These are phyloP conservation scores for Russula lepida DNA, from an alignment of 768 basidiomycete species.

Conservation along the genomic window DNA sequence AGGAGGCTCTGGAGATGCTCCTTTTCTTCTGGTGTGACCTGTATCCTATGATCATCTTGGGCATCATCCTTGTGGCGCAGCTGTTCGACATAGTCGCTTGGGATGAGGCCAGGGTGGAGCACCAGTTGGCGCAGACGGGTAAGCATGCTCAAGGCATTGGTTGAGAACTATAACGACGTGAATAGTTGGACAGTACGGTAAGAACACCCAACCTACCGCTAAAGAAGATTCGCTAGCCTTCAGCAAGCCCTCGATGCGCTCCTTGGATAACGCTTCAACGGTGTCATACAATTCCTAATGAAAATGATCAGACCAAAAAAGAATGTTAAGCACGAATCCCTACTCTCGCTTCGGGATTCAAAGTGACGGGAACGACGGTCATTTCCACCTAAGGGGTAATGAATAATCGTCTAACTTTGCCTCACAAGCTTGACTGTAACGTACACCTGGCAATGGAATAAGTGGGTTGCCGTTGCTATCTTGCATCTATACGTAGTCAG, in stretches of 20 bases:
- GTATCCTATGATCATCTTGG: conserved; percentile 29
- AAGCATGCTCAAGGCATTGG: conserved; percentile 71
- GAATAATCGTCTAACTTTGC: conserved; percentile 27
- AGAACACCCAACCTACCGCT: conserved; percentile 25
- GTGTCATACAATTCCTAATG: conserved; percentile 57
- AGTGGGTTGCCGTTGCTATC: conserved; percentile 65
- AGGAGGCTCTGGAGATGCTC: conserved; percentile 48
- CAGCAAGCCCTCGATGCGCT: conserved; percentile 53
- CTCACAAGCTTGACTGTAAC: conserved; percentile 26
- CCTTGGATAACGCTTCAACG: conserved; percentile 53
- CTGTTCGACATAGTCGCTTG: conserved; percentile 59
- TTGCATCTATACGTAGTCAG: conserved; percentile 56
- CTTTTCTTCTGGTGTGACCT: conserved; percentile 47
- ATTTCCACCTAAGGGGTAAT: conserved; percentile 53
- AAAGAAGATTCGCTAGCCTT: conserved; percentile 33
- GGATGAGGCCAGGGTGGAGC: conserved; percentile 71
- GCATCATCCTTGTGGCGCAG: conserved; percentile 34
- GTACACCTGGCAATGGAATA: conserved; percentile 52
- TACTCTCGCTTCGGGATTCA: conserved; percentile 59
- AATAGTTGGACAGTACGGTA: conserved; percentile 5
- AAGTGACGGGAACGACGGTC: conserved; percentile 60
- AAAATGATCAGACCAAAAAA: background rate
- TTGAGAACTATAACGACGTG: conserved; percentile 40
- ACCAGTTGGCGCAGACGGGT: conserved; percentile 79
- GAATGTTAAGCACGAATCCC: background rate